A percentile compares a stretch with the other conserved stretches of the same genome.
phyloP scores from a whole-genome alignment of 495 filamentous ascomycete genomes.

The Neurospora sp. region DNA sequence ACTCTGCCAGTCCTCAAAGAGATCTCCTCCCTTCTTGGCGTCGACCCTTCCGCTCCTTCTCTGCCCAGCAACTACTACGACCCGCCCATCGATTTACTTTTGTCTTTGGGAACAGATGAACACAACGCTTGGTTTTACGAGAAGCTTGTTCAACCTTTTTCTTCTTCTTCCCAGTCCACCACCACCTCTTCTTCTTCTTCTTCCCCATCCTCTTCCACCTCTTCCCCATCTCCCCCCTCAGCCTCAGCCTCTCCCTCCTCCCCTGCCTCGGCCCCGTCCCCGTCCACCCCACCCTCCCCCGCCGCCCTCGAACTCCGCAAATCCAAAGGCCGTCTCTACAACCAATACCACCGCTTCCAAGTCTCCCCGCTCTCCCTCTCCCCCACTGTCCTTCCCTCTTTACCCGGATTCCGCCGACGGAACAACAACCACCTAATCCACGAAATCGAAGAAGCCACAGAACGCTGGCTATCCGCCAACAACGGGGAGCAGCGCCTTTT shows the following conservation, averaged over 20 bases:
- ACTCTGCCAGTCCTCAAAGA: constrained; percentile 22
- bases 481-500: constrained; percentile 4
- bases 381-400: constrained; percentile 1
- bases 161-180: neutral
- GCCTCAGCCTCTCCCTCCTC: too few relatives aligned
- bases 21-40: constrained; percentile 15
- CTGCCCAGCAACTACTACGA: neutral
- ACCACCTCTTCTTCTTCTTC: neutral
- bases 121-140: constrained; percentile 26
- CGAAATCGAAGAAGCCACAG: constrained; percentile 20
- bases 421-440: constrained; percentile 9
- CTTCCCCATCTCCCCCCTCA: too few relatives aligned
- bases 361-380: constrained; percentile 1
- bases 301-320: constrained; percentile 1
- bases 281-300: too few relatives aligned
- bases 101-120: constrained; percentile 22
- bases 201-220: neutral
- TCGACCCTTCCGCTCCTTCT: neutral
- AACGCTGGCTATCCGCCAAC: constrained; percentile 9
- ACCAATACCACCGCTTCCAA: constrained; percentile 21
- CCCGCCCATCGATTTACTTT: constrained; percentile 18
- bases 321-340: constrained; percentile 13
- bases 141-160: constrained; percentile 8
- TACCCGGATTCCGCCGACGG: constrained; percentile 15
- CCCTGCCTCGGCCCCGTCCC: too few relatives aligned